Base-by-base conservation (phyloP, 345 rosid species). In the Eucalyptus erythrocorys region DNA sequence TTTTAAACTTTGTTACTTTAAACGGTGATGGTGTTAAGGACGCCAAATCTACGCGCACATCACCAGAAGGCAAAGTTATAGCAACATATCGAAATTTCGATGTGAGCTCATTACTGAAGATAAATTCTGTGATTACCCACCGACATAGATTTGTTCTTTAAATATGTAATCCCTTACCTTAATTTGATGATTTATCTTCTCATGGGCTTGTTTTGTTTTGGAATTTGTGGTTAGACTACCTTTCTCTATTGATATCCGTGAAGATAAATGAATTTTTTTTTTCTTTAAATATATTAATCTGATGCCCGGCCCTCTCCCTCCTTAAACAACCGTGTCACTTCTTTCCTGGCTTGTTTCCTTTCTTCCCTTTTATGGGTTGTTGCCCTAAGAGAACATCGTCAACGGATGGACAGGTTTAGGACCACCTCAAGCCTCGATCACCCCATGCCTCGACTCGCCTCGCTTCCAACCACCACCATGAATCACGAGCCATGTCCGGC, bases 141-240 rank as follows among this genome's bases (percentile, higher is more conserved):
- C 3, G 0, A 26, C 14, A 10, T 3, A 10, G 6, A 26, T 57
- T 4, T 57, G 3, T 11, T 26, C 0, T 26, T 57, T 57, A 26
- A 26, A 11, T 0, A 24, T 24, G 2, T 4, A 26, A 57, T 10
- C 3, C 10, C 27, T 57, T 22, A 57, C 6, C 3, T 24, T 24
- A 4, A 22, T 24, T 24, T 24, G 30, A 57, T 5, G 3, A 57
- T 57, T 10, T 27, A 57, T 57, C 30, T 26, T 49, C 19, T 49
- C 2, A 49, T 2, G 7, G 51, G 3, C 21, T 49, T 15, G 51
- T 49, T 49, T 49, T 49, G 51, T 49, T 49, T 49, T 2, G 51
- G 3, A 5, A 15, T 1, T 50, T 50, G 21, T 8, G 0, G 3
- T 16, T 50, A 21, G 53, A 50, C 53, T 6, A 6, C 53, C 21